These are phyloP conservation scores for Mortierella sp. DNA, from an alignment of 371 early-diverging fungal species.

Conservation along the genomic window DNA sequence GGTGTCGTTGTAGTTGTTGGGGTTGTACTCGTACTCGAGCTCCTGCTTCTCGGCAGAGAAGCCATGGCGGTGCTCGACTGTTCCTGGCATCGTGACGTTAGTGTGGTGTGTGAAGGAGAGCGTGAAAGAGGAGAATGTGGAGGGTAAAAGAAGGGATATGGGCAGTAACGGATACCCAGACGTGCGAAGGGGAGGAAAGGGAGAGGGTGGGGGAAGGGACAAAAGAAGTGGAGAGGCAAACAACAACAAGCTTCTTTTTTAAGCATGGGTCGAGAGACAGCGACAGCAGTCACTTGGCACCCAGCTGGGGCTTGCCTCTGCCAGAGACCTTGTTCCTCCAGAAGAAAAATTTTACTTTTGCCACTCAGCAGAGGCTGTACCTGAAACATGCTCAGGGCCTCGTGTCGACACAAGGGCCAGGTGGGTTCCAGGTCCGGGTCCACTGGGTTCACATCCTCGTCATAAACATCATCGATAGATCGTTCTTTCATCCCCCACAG, in stretches of 20 bases:
- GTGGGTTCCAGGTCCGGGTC: not conserved
- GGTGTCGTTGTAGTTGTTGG: not conserved
- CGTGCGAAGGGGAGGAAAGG: not conserved
- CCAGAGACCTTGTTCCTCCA: not conserved
- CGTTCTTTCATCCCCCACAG: not conserved
- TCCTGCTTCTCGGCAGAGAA: constrained; percentile 21
- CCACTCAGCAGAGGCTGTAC: not conserved
- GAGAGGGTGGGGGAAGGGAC: not conserved
- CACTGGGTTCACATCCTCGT: not conserved
- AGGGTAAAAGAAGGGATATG: not conserved
- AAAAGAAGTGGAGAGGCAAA: not conserved
- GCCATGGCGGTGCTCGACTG: not conserved
- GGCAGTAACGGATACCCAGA: constrained; percentile 39
- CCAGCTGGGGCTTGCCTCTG: not conserved
- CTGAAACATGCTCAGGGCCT: not conserved
- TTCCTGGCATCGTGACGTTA: not conserved
- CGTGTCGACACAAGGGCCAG: not conserved
- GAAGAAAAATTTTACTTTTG: not conserved
- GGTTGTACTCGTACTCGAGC: constrained; percentile 10
- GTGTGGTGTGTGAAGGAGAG: not conserved
- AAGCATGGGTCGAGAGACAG: not conserved
- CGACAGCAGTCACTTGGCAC: not conserved
- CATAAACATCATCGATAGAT: not conserved
- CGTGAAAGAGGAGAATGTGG: not conserved
- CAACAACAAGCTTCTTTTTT: not conserved